A percentile compares a stretch with the other conserved stretches of the same genome.
Conservation (phyloP, 1,284 basidiomycete genomes). For the Sporisorium iseilematis-ciliati region DNA sequence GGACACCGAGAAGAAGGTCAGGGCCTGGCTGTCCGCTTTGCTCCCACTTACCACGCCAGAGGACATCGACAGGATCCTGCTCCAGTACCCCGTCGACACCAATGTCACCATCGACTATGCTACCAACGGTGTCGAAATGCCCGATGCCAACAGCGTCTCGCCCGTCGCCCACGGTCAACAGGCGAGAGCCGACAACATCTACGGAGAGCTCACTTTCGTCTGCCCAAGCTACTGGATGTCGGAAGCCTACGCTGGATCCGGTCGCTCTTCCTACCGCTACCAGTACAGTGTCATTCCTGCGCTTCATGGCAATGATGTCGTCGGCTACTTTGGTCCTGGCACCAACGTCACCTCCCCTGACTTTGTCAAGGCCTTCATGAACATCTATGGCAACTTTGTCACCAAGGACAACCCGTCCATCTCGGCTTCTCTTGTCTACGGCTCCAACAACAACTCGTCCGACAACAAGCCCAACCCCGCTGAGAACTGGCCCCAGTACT, state of each 20-base stretch:
- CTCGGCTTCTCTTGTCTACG: constrained; percentile 17
- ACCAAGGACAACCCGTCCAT: constrained; percentile 33
- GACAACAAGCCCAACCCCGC: constrained; percentile 11
- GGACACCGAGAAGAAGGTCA: constrained; percentile 19
- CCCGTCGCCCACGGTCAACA: constrained; percentile 28
- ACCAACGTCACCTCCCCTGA: constrained; percentile 13
- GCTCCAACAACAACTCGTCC: constrained; percentile 7
- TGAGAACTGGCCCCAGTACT: constrained; percentile 33
- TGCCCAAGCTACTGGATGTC: constrained; percentile 49
- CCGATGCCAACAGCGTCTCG: constrained; percentile 31
- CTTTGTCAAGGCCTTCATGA: constrained; percentile 41
- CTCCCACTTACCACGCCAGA: constrained; percentile 23
- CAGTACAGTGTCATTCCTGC: constrained; percentile 43
- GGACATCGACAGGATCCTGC: constrained; percentile 21
- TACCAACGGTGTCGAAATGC: constrained; percentile 25
- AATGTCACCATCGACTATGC: constrained; percentile 25
- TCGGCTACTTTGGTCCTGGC: constrained; percentile 33
- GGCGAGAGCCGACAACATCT: constrained; percentile 42
- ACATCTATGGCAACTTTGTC: constrained; percentile 42
- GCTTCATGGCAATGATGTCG: constrained; percentile 35
- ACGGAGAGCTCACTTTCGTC: constrained; percentile 42
- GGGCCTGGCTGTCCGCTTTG: constrained; percentile 20
- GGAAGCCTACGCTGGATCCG: constrained; percentile 37
- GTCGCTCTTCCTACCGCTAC: constrained; percentile 29
- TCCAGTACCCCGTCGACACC: constrained; percentile 26